Conservation (phyloP, 345 rosid genomes). For the Abelmoschus esculentus region DNA sequence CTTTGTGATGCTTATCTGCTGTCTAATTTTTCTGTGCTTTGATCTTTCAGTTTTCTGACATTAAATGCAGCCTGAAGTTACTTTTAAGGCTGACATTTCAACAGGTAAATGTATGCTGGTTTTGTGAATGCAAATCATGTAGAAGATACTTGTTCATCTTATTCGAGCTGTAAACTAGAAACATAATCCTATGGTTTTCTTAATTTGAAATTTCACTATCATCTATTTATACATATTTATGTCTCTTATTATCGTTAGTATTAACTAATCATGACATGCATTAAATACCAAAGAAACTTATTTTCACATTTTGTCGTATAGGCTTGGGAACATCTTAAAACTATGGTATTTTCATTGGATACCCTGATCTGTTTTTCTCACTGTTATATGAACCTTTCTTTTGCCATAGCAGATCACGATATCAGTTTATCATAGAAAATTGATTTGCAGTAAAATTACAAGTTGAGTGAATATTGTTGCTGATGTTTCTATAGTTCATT, state of each 20-base stretch:
- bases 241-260: not conserved
- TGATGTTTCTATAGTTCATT: not conserved
- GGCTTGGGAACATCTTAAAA: not conserved
- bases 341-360: not conserved
- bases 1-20: slow-evolving; percentile 1
- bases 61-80: slow-evolving; percentile 4
- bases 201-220: not conserved
- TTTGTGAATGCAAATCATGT: not conserved
- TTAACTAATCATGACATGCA: not conserved
- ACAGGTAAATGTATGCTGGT: not conserved
- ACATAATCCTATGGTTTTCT: not conserved
- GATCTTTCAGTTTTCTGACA: not conserved
- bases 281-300: not conserved
- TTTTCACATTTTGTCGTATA: not conserved
- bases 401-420: not conserved
- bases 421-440: not conserved
- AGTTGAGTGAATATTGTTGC: not conserved
- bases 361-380: not conserved
- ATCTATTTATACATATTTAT: not conserved
- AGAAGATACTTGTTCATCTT: not conserved
- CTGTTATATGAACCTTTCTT: slow-evolving; percentile 4
- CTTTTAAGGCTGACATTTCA: not conserved
- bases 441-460: not conserved
- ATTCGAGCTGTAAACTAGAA: not conserved
- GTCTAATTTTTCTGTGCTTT: not conserved